A percentile compares a stretch with the other conserved stretches of the same genome.
Evolutionary conservation across 495 filamentous ascomycete genomes (phyloP).

Genomic region (Penicillium diatomitis): DNA sequence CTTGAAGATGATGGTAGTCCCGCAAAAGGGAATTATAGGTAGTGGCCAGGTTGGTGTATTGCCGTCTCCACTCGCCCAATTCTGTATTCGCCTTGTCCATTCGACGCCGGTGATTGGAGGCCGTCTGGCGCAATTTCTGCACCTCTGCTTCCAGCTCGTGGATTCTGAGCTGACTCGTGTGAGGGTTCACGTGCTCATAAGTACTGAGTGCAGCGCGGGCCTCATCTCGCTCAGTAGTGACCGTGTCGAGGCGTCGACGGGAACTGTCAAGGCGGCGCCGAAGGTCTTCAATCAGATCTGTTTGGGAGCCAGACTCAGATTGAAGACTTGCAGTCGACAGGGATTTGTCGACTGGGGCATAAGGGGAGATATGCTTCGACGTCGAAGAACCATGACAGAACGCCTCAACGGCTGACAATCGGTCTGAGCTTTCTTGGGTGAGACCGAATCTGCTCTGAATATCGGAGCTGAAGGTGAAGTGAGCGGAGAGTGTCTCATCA

Average conservation of each 20-base stretch:
- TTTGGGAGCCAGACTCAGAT: neutral
- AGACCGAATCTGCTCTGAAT: neutral
- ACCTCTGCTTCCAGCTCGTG: constrained; percentile 3
- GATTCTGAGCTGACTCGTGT: constrained; percentile 4
- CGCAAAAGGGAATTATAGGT: constrained; percentile 5
- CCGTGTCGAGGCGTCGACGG: constrained; percentile 1
- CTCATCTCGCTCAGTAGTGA: constrained; percentile 4
- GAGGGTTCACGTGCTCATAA: constrained; percentile 2
- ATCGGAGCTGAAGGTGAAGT: neutral
- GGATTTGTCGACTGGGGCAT: constrained; percentile 1
- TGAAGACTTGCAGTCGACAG: constrained; percentile 6
- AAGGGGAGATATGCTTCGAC: constrained; percentile 1
- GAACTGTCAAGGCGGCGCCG: neutral
- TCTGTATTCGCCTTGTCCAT: neutral
- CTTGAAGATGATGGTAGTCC: constrained; percentile 3
- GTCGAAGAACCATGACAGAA: neutral
- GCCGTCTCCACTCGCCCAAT: neutral
- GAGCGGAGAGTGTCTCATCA: too few relatives aligned
- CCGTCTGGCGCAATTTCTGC: neutral
- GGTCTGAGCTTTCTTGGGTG: neutral
- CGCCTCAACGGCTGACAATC: neutral
- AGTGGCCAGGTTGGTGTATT: neutral
- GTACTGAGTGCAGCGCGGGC: constrained; percentile 4
- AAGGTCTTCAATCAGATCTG: neutral
- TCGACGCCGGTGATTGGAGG: constrained; percentile 1